Conservation (phyloP, 139 green algal genomes). For the Chlamydomonas schloesseri region DNA sequence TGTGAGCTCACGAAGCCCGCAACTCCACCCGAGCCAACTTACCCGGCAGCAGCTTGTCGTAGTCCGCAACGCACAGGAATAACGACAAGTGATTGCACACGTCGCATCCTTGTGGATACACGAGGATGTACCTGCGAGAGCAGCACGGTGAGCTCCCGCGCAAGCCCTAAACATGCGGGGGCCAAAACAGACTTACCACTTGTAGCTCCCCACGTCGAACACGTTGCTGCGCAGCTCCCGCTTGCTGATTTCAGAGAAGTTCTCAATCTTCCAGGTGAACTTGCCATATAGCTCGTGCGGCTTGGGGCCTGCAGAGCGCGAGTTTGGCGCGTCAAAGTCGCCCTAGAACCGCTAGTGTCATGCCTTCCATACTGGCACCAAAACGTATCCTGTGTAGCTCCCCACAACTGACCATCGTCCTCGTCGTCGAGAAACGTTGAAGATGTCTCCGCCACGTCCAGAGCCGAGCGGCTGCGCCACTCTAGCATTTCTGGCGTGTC, state of each 20-base stretch:
- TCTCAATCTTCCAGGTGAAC: conserved; percentile 98
- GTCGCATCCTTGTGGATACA: conserved; percentile 98
- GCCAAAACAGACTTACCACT: conserved; percentile 83
- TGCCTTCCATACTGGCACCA: background rate
- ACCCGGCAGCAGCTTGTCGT: conserved; percentile 98
- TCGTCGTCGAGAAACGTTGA: conserved; percentile 85
- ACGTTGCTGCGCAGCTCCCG: conserved; percentile 92
- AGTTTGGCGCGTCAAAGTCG: background rate
- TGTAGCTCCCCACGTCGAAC: conserved; percentile 96
- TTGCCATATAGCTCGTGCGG: conserved; percentile 93
- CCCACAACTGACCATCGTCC: conserved; percentile 59
- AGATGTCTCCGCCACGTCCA: conserved; percentile 74
- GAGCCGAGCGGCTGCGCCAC: conserved; percentile 70
- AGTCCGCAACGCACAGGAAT: conserved; percentile 99
- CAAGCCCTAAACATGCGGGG: background rate
- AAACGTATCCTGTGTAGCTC: background rate
- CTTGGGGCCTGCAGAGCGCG: conserved; percentile 58
- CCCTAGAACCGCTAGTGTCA: background rate
- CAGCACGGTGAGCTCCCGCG: background rate
- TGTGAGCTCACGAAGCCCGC: no score
- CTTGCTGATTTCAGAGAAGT: conserved; percentile 95
- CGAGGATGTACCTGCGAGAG: conserved; percentile 92
- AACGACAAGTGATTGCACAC: conserved; percentile 98
- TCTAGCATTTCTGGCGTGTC: conserved; percentile 84
- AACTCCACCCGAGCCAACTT: background rate